Base-by-base conservation (phyloP, 108 stramenopile species). In the Fragilariopsis cylindrus region DNA sequence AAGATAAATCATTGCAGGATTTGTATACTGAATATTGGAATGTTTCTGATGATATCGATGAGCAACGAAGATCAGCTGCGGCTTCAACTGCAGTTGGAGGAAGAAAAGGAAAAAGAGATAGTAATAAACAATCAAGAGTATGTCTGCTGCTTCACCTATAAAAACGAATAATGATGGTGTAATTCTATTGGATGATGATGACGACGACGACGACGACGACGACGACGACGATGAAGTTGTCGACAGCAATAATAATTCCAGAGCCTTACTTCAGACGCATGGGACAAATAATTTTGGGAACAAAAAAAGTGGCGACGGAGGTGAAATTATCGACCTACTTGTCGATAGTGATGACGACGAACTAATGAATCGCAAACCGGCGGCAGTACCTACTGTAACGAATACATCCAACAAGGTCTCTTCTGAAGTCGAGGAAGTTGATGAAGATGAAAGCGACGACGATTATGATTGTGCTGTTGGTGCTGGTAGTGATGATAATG, bases 101-200 rank as follows among this genome's bases (percentile, higher is more conserved):
- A 30, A 30, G 30, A 30, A 30, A 0, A 30, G 30, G 30, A 30
- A 60, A 60, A 40, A 30, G 58, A 60, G 7, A 30, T n/a, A 60
- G 40, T 5, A 56, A n/a, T n/a, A 5, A 19, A 5, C 16, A 56
- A 9, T 56, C 5, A 56, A n/a, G 5, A 19, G 18, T n/a, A 56
- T 19, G 5, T 5, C 9, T 11, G 11, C 55, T 19, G 19, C 55
- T n/a, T 19, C 19, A 19, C 55, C 55, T 5, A 19, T 11, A 5
- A n/a, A 19, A 3, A 56, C 7, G 55, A 48, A 9, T 3, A 47
- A 47, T 12, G 66, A 44, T 19, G 47, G 18, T 47, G 8, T 46
- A 6, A 19, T 68, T 45, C 15, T 68, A 6, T 12, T 68, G 43
- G 19, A 19, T 13, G 47, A 47, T 47, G 66, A 68, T n/a, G 66